Percentiles rank a stretch among this genome's conserved stretches.
Conservation (phyloP, 805 yeast species). For the Yarrowia sp. region DNA sequence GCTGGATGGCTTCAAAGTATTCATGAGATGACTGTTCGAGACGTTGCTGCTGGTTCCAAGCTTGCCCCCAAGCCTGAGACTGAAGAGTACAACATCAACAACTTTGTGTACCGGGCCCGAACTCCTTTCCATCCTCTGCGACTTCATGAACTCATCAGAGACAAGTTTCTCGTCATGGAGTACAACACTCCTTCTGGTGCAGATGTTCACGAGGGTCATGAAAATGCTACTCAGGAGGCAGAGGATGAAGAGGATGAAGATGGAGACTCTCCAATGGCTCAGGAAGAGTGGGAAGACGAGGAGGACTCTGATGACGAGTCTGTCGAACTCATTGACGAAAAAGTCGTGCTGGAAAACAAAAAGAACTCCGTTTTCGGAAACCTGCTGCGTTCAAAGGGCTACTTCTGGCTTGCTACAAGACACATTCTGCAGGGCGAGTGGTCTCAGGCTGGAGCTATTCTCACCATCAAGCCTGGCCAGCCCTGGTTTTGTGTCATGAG, state of each 20-base stretch:
- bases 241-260: constrained; percentile 26
- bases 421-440: constrained; percentile 45
- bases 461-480: constrained; percentile 43
- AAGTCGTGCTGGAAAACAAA: constrained; percentile 38
- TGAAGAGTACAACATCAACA: constrained; percentile 47
- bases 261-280: constrained; percentile 7
- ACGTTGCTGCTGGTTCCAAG: constrained; percentile 29
- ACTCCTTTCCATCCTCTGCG: constrained; percentile 48
- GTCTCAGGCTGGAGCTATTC: constrained; percentile 46
- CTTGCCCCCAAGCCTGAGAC: constrained; percentile 47
- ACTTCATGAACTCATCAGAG: constrained; percentile 39
- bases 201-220: constrained; percentile 31
- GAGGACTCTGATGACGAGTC: constrained; percentile 25
- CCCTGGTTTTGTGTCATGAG: constrained; percentile 45
- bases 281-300: constrained; percentile 20
- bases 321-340: constrained; percentile 28
- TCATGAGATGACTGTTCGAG: constrained; percentile 41
- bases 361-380: constrained; percentile 41
- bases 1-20: constrained; percentile 48
- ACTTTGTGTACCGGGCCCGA: constrained; percentile 43
- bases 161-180: constrained; percentile 39
- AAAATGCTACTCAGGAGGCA: constrained; percentile 32
- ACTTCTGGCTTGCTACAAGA: constrained; percentile 47
- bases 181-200: constrained; percentile 17
- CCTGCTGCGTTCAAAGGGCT: constrained; percentile 45